Percentiles rank a stretch among this genome's conserved stretches.
Conservation (phyloP, 768 basidiomycete genomes). For the Tricholoma flavovirens region DNA sequence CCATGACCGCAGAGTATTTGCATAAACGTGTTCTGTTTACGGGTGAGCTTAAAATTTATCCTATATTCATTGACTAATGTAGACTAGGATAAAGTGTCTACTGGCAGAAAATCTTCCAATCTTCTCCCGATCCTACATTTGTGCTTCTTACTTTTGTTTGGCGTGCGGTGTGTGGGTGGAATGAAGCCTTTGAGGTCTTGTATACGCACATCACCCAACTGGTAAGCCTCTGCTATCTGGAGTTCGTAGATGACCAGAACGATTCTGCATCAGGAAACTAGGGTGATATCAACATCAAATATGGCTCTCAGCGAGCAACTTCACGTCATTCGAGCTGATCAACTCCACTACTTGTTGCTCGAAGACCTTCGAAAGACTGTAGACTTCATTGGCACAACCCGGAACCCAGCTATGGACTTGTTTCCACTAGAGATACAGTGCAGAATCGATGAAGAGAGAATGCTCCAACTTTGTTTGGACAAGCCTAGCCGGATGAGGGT, state of each 20-base stretch:
- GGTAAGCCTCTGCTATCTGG: conserved; percentile 4
- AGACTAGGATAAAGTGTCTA: conserved; percentile 19
- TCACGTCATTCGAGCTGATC: conserved; percentile 47
- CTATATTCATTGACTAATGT: background rate
- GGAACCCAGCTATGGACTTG: conserved; percentile 45
- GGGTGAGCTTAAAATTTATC: conserved; percentile 18
- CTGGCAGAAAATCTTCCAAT: conserved; percentile 22
- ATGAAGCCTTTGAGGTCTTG: conserved; percentile 20
- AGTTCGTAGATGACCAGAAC: background rate
- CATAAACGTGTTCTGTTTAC: conserved; percentile 45
- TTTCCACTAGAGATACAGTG: no score
- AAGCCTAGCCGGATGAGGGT: no score
- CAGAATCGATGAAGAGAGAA: no score
- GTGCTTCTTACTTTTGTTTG: conserved; percentile 21
- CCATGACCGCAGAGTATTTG: conserved; percentile 36
- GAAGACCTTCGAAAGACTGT: conserved; percentile 44
- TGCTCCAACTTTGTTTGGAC: no score
- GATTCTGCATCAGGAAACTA: conserved; percentile 35
- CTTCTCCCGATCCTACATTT: conserved; percentile 20
- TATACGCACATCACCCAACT: conserved; percentile 21
- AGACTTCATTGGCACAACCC: conserved; percentile 34
- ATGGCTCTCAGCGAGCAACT: conserved; percentile 42
- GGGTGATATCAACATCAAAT: conserved; percentile 36
- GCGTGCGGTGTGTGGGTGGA: conserved; percentile 23
- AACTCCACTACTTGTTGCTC: conserved; percentile 45